Evolutionary conservation across 129 eudicot species (phyloP), one percentile per base, ranked within the genome.

Genomic region (Artemisia annua): DNA sequence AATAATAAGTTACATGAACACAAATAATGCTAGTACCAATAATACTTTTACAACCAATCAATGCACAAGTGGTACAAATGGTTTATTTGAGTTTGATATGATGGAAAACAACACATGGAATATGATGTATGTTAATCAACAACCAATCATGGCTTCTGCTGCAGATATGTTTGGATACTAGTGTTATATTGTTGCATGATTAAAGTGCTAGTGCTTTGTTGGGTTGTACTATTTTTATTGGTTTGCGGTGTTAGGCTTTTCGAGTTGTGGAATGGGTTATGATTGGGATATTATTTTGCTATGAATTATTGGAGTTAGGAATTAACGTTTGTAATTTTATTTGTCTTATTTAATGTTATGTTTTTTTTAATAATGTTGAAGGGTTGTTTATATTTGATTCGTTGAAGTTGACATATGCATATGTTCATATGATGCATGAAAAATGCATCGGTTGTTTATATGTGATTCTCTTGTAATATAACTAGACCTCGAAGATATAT

Each of bases 71-170:
- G 79, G 58, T 55, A 53, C 57, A 17, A 49, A 18, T 73, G 79
- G 74, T 24, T 30, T 77, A 72, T 80, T 80, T 70, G 87, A 79
- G 76, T 63, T 60, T 66, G 84, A 76, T 19, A 50, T 61, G 22
- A 48, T 74, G 69, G 82, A 81, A 57, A 62, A 78, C 82, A 75
- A 78, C 82, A 75, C 85, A 58, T 87, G 87, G 93, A 92, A 83
- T 55, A 63, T 84, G 86, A 78, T 85, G 88, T 77, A 75, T 75
- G 64, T 76, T 64, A 85, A 87, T 63, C 95, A 93, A 24, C 88
- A 79, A n/a, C 89, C 92, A 20, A 83, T 92, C 46, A 82, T 92
- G 90, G 92, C 92, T 43, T 83, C 86, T 66, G 78, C 70, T 76
- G 70, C 88, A 54, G 97, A 84, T 72, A 83, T 85, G 85, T 82